Conservation (phyloP, 306 rosid species). For the Dryas drummondii region DNA sequence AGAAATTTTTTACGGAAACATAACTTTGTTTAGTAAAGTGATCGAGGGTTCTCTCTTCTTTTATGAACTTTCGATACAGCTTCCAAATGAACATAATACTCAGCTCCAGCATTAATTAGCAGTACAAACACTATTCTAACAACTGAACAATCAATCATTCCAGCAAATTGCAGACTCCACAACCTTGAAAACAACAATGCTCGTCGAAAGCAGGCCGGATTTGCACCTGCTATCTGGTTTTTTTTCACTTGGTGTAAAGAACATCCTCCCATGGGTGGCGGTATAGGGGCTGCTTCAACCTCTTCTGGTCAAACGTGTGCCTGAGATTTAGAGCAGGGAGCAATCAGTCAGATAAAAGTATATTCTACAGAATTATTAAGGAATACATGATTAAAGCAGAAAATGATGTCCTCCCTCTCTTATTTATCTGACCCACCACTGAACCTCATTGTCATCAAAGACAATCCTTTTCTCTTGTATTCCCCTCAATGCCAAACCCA, state of each 20-base stretch:
- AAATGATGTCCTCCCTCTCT: background rate
- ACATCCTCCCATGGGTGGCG: slow-evolving; percentile 99
- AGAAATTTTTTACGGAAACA: background rate
- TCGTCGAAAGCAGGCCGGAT: slow-evolving; percentile 17
- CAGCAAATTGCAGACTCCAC: slow-evolving; percentile 39
- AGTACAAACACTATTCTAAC: slow-evolving; percentile 47
- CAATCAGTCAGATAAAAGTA: slow-evolving; percentile 13
- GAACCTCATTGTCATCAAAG: slow-evolving; percentile 3
- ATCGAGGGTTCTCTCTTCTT: slow-evolving; percentile 31
- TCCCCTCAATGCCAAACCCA: slow-evolving; percentile 10
- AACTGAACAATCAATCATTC: slow-evolving; percentile 32
- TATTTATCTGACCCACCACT: slow-evolving; percentile 6
- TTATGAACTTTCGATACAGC: slow-evolving; percentile 40
- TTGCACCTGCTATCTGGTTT: slow-evolving; percentile 17
- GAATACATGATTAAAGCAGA: slow-evolving; percentile 11
- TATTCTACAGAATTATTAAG: background rate
- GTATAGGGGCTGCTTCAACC: slow-evolving; percentile 96
- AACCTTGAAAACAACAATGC: slow-evolving; percentile 22
- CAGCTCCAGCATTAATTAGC: slow-evolving; percentile 28
- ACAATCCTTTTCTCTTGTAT: background rate
- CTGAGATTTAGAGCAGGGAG: slow-evolving; percentile 44
- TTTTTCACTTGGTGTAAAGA: slow-evolving; percentile 88
- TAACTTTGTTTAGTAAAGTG: slow-evolving; percentile 23
- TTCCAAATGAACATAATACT: slow-evolving; percentile 29
- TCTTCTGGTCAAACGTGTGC: slow-evolving; percentile 98